These are phyloP conservation scores for Aspergillus ustus DNA, from an alignment of 2,329 filamentous ascomycete species.

Conservation along the genomic window DNA sequence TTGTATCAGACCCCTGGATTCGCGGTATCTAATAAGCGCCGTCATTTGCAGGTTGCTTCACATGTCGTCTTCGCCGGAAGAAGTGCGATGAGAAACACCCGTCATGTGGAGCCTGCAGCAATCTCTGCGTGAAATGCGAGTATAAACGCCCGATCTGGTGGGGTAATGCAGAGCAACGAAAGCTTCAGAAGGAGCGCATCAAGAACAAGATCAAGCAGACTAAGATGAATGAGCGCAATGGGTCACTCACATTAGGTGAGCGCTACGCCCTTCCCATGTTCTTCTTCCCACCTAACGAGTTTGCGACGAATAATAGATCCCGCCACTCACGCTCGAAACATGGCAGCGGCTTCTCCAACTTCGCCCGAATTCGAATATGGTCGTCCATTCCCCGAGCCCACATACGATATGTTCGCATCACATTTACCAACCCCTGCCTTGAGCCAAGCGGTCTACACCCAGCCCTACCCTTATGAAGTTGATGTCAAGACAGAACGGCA, in stretches of 20 bases:
- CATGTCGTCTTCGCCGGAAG: slow-evolving; percentile 69
- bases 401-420: slow-evolving; percentile 47
- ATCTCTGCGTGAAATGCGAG: slow-evolving; percentile 85
- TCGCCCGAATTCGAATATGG: slow-evolving; percentile 69
- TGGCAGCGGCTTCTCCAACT: slow-evolving; percentile 63
- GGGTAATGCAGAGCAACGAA: slow-evolving; percentile 87
- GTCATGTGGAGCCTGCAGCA: slow-evolving; percentile 66
- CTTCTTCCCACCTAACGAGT: slow-evolving; percentile 15
- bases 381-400: slow-evolving; percentile 60
- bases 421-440: slow-evolving; percentile 59
- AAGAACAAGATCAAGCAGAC: slow-evolving; percentile 98
- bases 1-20: slow-evolving; percentile 19
- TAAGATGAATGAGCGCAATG: slow-evolving; percentile 86
- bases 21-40: not conserved
- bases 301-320: slow-evolving; percentile 19
- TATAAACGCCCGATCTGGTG: slow-evolving; percentile 98
- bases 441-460: slow-evolving; percentile 59
- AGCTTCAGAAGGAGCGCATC: slow-evolving; percentile 89
- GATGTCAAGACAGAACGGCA: slow-evolving; percentile 96
- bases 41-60: slow-evolving; percentile 63
- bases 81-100: slow-evolving; percentile 72
- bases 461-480: slow-evolving; percentile 81
- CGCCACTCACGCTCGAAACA: slow-evolving; percentile 20
- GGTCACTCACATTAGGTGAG: slow-evolving; percentile 50
- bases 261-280: not conserved